Evolutionary conservation across 2,329 filamentous ascomycete genomes (phyloP).

Genomic region (Dothistroma pini): DNA sequence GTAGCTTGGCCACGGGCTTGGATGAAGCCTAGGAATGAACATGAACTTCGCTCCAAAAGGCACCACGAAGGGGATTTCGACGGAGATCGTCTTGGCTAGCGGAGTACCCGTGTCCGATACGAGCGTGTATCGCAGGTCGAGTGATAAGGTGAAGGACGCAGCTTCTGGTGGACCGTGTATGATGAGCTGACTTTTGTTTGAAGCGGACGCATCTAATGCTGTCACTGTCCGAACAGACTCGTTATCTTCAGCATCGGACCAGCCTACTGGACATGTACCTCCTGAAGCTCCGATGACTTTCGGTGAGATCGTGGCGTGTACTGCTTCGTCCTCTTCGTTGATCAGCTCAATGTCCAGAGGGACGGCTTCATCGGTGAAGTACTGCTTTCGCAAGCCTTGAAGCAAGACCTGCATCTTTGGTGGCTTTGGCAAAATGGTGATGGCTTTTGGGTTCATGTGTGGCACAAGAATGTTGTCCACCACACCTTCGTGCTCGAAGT

Average conservation of each 20-base stretch:
- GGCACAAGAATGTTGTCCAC: conserved; percentile 20
- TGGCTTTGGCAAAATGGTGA: conserved; percentile 80
- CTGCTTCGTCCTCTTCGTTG: conserved; percentile 80
- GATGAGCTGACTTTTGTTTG: conserved; percentile 14
- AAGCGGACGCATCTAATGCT: conserved; percentile 13
- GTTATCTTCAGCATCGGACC: conserved; percentile 31
- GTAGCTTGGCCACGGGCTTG: conserved; percentile 79
- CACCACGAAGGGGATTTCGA: conserved; percentile 68
- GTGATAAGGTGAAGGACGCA: conserved; percentile 63
- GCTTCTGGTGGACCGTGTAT: conserved; percentile 42
- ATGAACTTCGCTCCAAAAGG: conserved; percentile 94
- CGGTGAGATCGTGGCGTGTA: conserved; percentile 60
- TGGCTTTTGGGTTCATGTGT: conserved; percentile 49
- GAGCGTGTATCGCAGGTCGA: conserved; percentile 75
- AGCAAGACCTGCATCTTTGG: conserved; percentile 81
- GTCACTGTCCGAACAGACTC: conserved; percentile 10
- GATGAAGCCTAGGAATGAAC: conserved; percentile 72
- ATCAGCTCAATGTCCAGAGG: conserved; percentile 64
- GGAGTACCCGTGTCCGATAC: conserved; percentile 75
- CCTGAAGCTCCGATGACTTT: conserved; percentile 43
- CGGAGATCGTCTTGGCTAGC: conserved; percentile 67
- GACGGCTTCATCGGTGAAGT: conserved; percentile 81
- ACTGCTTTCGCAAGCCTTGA: conserved; percentile 61
- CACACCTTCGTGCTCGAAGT: conserved; percentile 13
- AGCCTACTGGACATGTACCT: conserved; percentile 19